Evolutionary conservation across 805 yeast species (phyloP), one percentile per base, ranked within the genome.

Genomic region (Starmerella gropengiesseri): DNA sequence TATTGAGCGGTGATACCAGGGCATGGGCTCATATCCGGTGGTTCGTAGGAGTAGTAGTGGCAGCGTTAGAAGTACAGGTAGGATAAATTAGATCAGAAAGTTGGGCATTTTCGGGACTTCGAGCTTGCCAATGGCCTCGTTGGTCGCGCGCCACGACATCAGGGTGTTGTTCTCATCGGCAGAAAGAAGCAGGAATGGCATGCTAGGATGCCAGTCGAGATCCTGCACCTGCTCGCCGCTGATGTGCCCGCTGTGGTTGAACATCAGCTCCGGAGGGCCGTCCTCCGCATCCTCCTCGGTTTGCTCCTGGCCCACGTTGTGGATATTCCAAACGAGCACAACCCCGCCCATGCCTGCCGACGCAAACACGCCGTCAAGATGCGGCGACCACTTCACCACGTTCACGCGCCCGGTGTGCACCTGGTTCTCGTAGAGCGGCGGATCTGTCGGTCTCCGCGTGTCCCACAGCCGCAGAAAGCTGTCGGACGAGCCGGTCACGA

Each of bases 231-330:
- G 48, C 22, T 27, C 40, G 21, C 51, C 52, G 19, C 38, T 32
- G 22, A 44, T 27, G 32, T 85, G 94, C 17, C 95, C 95, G 29
- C 93, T 94, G 58, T 85, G 95, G 78, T 85, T 81, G 86, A 84
- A 81, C 53, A 84, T 66, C 27, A 85, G 62, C 59, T 85, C 95
- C 4, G 94, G 89, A 21, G 81, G 81, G 30, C 94, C 95, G 55
- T 85, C 95, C 50, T 81, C 94, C 23, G 85, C 81, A 57, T 85
- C 95, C 52, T 84, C 95, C 51, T 77, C 86, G 12, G 70, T 70
- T 59, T 83, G 94, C 56, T 84, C 94, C 49, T 77, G 81, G 4
- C 95, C 95, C 28, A 85, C 78, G 52, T 74, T 77, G 36, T 68
- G 65, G 44, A 84, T 64, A 57, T 85, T 94, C 95, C 95, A 84